Evolutionary conservation across 1,139 yeast species (phyloP), one percentile per base, ranked within the genome.

Genomic region (Kodamaea alishanica): DNA sequence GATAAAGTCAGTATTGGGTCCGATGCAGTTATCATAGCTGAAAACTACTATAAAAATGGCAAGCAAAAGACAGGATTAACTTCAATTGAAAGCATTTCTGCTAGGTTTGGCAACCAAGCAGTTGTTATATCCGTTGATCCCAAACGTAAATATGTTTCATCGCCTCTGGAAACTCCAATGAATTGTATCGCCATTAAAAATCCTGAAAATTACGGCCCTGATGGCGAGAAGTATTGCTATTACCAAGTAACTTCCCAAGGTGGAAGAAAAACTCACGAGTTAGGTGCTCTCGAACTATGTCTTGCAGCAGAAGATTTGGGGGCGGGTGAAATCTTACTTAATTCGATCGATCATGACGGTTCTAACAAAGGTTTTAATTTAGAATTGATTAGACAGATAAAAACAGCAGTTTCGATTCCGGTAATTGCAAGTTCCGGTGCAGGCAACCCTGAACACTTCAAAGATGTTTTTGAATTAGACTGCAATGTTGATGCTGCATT

Each of bases 361-460:
- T 79, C 96, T 8, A 92, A 92, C 58, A 78, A 87, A 24, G 98
- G 98, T 0, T 92, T 78, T 58, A 97, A 92, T 54, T 70, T 88
- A 41, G 97, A 92, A 58, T 71, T 92, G 36, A 78, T 92, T 37
- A 66, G 73, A 12, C 94, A 85, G 54, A 81, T 88, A 42, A 92
- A 92, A 56, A 54, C 69, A 2, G 81, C 84, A 0, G 95, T 88
- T 6, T 67, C 73, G 1, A 84, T 92, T 37, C 98, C 98, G 0
- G 97, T 92, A 1, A 92, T 92, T 61, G 97, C 98, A 0, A 88
- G 97, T 15, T 84, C 95, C 43, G 98, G 98, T 35, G 98, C 98
- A 6, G 98, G 98, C 33, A 79, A 70, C 29, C 98, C 98, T 2
- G 75, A 70, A 41, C 97, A 92, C 64, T 92, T 92, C 60, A 79